A percentile compares a stretch with the other conserved stretches of the same genome.
These are phyloP conservation scores for Ilex aquifolium DNA, from an alignment of 257 asterid genomes.

Conservation along the genomic window DNA sequence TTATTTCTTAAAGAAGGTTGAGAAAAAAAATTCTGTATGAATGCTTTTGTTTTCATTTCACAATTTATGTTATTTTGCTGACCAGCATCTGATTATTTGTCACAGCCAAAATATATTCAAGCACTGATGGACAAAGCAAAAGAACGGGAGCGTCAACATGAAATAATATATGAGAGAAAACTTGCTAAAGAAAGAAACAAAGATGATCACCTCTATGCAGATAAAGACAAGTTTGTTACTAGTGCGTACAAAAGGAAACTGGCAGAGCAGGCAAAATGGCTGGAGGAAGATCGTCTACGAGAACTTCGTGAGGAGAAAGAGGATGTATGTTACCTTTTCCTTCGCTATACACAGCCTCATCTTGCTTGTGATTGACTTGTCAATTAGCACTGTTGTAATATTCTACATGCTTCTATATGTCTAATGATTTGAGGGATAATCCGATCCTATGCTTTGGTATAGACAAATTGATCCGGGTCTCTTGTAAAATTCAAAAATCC, in stretches of 20 bases:
- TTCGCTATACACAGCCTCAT: background rate
- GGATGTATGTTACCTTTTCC: constrained; percentile 44
- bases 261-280: constrained; percentile 90
- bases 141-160: constrained; percentile 80
- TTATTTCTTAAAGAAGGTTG: background rate
- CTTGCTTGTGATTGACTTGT: background rate
- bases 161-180: constrained; percentile 77
- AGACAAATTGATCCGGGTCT: no score
- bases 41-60: no score
- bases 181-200: constrained; percentile 87
- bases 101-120: constrained; percentile 80
- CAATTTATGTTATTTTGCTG: background rate
- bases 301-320: constrained; percentile 72
- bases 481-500: background rate
- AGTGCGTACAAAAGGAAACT: constrained; percentile 87
- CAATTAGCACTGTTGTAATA: background rate
- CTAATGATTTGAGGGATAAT: background rate
- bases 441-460: no score
- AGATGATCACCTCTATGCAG: constrained; percentile 75
- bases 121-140: constrained; percentile 64
- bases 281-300: constrained; percentile 84
- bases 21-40: background rate
- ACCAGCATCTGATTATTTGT: constrained; percentile 2
- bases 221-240: constrained; percentile 78
- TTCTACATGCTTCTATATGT: background rate